These are phyloP conservation scores for Teunomyces gatunensis DNA, from an alignment of 805 yeast genomes.

Conservation along the genomic window DNA sequence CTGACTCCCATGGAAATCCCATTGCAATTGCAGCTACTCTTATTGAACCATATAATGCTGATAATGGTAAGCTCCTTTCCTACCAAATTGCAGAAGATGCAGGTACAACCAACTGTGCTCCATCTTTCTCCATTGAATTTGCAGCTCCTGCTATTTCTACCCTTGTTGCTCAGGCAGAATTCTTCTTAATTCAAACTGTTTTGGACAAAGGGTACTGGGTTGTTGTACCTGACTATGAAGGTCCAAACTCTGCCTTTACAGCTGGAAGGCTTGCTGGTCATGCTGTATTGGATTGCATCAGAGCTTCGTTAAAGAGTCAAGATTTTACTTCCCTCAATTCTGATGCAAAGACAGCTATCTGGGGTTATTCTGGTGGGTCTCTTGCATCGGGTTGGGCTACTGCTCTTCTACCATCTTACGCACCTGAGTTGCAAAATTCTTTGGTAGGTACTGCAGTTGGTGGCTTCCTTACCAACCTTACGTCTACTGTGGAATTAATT, in stretches of 20 bases:
- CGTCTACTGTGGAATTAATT: constrained; percentile 20
- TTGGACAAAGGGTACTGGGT: constrained; percentile 20
- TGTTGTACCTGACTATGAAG: constrained; percentile 20
- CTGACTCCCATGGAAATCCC: constrained; percentile 17
- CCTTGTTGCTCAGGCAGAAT: constrained; percentile 12
- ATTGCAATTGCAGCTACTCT: constrained; percentile 21
- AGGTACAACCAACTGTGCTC: constrained; percentile 17
- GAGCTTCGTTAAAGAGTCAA: constrained; percentile 13
- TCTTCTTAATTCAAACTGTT: constrained; percentile 12
- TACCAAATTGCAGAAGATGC: constrained; percentile 22
- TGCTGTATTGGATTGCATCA: constrained; percentile 17
- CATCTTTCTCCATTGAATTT: constrained; percentile 14
- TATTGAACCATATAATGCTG: constrained; percentile 21
- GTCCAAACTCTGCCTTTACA: constrained; percentile 17
- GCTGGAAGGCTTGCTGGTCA: constrained; percentile 19
- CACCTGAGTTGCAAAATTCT: constrained; percentile 17
- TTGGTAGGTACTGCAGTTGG: constrained; percentile 33
- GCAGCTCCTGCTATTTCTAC: constrained; percentile 8
- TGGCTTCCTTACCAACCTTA: constrained; percentile 33
- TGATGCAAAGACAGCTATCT: constrained; percentile 14
- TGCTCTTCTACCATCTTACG: constrained; percentile 20
- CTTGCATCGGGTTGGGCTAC: constrained; percentile 25
- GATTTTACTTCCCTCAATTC: constrained; percentile 12
- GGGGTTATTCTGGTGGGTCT: constrained; percentile 28
- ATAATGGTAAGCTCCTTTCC: constrained; percentile 17